Percentiles rank a stretch among this genome's conserved stretches.
Evolutionary conservation across 2,329 filamentous ascomycete genomes (phyloP).

Genomic region (Microdochium bolleyi): DNA sequence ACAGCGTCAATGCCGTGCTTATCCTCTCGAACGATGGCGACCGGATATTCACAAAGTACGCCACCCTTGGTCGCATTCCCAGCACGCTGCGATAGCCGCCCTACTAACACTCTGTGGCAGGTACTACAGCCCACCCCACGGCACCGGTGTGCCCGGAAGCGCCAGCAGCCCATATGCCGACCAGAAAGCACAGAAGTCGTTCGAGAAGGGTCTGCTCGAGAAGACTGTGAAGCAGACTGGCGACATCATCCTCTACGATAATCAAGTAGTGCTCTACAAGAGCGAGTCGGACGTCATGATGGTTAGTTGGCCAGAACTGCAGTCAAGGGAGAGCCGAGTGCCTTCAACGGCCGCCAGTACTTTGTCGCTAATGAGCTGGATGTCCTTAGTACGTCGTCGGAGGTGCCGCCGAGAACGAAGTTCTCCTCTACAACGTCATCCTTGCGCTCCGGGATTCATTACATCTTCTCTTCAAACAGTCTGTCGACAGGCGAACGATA

Average conservation of each 20-base stretch:
- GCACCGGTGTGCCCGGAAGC: constrained; percentile 33
- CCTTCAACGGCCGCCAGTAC: no score
- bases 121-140: constrained; percentile 45
- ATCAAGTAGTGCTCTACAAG: constrained; percentile 95
- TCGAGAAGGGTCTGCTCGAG: constrained; percentile 90
- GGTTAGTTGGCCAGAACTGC: constrained; percentile 3
- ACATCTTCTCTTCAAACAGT: constrained; percentile 92
- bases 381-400: constrained; percentile 67
- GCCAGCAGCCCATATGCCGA: constrained; percentile 73
- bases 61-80: constrained; percentile 60
- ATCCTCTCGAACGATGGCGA: constrained; percentile 82
- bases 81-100: constrained; percentile 30
- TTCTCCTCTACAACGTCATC: constrained; percentile 90
- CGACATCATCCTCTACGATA: constrained; percentile 97
- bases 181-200: constrained; percentile 88
- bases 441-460: constrained; percentile 84
- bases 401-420: constrained; percentile 88
- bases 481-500: constrained; percentile 93
- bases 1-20: constrained; percentile 69
- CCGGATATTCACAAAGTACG: constrained; percentile 75
- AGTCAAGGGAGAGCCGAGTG: not conserved
- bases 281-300: constrained; percentile 94
- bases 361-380: constrained; percentile 17
- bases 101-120: constrained; percentile 21
- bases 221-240: constrained; percentile 95